Evolutionary conservation across 31 red algal species (phyloP).

Genomic region (Endocladia muricata): DNA sequence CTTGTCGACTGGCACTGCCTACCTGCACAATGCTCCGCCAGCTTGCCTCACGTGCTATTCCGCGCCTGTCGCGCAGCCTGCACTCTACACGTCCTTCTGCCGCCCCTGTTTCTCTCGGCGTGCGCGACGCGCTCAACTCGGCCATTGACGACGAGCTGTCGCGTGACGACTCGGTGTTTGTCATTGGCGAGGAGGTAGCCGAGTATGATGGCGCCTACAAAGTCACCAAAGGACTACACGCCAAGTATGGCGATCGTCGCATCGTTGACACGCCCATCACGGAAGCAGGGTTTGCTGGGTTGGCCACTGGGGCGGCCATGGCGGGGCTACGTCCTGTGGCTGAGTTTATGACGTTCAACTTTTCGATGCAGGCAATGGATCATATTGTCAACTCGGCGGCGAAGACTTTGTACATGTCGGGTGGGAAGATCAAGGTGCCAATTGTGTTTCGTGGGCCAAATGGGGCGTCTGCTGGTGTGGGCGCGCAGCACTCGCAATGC

Average conservation of each 20-base stretch:
- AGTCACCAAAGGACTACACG: slow-evolving; percentile 92
- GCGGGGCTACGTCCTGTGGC: slow-evolving; percentile 81
- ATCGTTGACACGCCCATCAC: slow-evolving; percentile 99
- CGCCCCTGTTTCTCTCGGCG: slow-evolving; percentile 45
- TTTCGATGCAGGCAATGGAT: slow-evolving; percentile 97
- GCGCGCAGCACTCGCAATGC: slow-evolving; percentile 94
- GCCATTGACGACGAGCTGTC: slow-evolving; percentile 97
- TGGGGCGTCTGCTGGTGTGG: slow-evolving; percentile 83
- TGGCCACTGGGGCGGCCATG: slow-evolving; percentile 92
- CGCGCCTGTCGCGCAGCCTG: background rate
- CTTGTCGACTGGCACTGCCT: no score
- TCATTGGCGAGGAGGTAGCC: slow-evolving; percentile 99
- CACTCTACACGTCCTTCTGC: slow-evolving; percentile 13
- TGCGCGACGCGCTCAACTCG: slow-evolving; percentile 93
- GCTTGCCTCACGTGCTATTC: background rate
- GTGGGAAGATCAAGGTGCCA: slow-evolving; percentile 88
- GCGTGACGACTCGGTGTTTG: slow-evolving; percentile 85
- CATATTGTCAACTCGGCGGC: slow-evolving; percentile 99
- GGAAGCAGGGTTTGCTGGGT: slow-evolving; percentile 93
- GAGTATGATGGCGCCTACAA: slow-evolving; percentile 99
- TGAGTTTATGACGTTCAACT: slow-evolving; percentile 99
- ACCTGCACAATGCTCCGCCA: slow-evolving; percentile 18
- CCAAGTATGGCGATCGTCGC: slow-evolving; percentile 85
- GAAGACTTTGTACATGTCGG: slow-evolving; percentile 98
- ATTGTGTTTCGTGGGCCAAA: slow-evolving; percentile 99